These are phyloP conservation scores for Nigrospora oryzae DNA, from an alignment of 2,329 filamentous ascomycete genomes.

Conservation along the genomic window DNA sequence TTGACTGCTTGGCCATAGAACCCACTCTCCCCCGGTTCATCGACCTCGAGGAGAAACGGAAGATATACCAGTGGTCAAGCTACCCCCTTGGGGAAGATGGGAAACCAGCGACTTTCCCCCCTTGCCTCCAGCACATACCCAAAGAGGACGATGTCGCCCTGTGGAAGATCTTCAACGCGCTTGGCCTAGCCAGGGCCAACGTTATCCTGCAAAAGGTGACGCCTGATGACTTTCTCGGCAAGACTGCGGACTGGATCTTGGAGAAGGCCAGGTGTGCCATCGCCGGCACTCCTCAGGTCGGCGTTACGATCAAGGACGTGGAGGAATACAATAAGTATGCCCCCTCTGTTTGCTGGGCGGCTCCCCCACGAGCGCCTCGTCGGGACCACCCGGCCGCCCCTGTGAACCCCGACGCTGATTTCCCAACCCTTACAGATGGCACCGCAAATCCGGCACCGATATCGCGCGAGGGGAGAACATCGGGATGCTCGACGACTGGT, in stretches of 20 bases:
- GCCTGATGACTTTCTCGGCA: conserved; percentile 20
- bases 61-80: conserved; percentile 18
- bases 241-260: conserved; percentile 20
- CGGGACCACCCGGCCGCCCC: no score
- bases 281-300: conserved; percentile 17
- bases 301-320: conserved; percentile 21
- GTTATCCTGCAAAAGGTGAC: conserved; percentile 22
- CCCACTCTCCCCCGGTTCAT: conserved; percentile 21
- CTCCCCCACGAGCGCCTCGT: not conserved
- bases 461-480: conserved; percentile 4
- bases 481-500: conserved; percentile 25
- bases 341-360: not conserved
- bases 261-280: conserved; percentile 14
- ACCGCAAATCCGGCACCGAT: conserved; percentile 4
- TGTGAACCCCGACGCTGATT: not conserved
- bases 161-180: conserved; percentile 21
- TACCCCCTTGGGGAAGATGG: conserved; percentile 17
- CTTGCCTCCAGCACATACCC: conserved; percentile 21
- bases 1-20: conserved; percentile 23
- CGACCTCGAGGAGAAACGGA: conserved; percentile 17
- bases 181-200: conserved; percentile 19
- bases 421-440: not conserved
- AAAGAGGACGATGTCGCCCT: conserved; percentile 12
- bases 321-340: conserved; percentile 4
- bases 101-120: conserved; percentile 17